Evolutionary conservation across 2,329 filamentous ascomycete species (phyloP), one percentile per base, ranked within the genome.

Genomic region (Helotiales sp.): DNA sequence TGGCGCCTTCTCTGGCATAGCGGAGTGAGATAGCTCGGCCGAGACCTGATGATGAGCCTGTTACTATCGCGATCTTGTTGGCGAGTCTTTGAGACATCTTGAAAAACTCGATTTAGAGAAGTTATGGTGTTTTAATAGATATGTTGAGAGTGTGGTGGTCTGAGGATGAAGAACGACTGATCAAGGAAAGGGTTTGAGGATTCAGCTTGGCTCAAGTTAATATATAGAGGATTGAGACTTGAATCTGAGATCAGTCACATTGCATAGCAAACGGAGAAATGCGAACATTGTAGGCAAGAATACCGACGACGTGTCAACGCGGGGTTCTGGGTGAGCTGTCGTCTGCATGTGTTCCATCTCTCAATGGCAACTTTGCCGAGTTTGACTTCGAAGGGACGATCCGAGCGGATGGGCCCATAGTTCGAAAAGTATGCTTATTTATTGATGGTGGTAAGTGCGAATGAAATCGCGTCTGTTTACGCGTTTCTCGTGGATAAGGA

Each of bases 21-120:
- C 69, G 72, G 1, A 77, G 60, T 0, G 77, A 68, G n/a, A 81
- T 80, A 1, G 77, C 74, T 3, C 78, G 71, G 1, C 79, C 77
- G 0, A 80, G 65, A 1, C 78, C 78, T 0, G 77, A 78, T 0
- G 77, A 79, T 1, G 75, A 69, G 10, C 78, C 78, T 0, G 78
- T 80, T 5, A 81, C 70, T 24, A 80, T 73, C 24, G 71, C 71
- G 6, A 75, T 69, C 61, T 74, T 74, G 27, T 72, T 42, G 38
- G 25, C 17, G 38, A 42, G 38, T 42, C 38, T 8, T 22, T 42
- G 38, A 24, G 38, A 8, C 38, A 42, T 42, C n/a, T n/a, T n/a
- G n/a, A n/a, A n/a, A n/a, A n/a, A n/a, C n/a, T n/a, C n/a, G n/a
- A n/a, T n/a, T n/a, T n/a, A n/a, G n/a, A n/a, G n/a, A n/a, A n/a